Conservation (phyloP, 495 filamentous ascomycete species). For the Neurospora africana region DNA sequence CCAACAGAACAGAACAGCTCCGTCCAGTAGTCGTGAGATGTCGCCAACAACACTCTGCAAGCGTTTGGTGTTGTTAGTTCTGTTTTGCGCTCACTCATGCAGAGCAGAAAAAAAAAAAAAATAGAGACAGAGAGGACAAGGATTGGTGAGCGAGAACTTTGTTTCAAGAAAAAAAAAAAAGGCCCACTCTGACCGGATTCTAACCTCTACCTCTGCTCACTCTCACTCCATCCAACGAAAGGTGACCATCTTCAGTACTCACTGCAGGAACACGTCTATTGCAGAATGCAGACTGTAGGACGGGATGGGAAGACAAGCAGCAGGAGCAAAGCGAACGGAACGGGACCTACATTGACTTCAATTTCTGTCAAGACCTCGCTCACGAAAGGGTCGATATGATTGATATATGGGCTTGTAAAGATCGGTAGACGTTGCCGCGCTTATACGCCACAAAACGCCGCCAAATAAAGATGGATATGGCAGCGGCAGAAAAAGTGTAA, state of each 20-base stretch:
- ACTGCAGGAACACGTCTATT: neutral
- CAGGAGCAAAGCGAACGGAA: neutral
- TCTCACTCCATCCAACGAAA: neutral
- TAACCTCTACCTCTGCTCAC: neutral
- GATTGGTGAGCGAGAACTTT: neutral
- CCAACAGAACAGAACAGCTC: neutral
- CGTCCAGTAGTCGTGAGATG: neutral
- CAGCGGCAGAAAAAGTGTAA: neutral
- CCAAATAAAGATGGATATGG: neutral
- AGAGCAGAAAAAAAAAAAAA: neutral
- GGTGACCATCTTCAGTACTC: neutral
- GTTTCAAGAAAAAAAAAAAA: neutral
- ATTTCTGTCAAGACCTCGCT: neutral
- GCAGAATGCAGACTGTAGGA: neutral
- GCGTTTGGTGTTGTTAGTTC: neutral
- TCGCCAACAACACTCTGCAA: neutral
- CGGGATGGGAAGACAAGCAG: neutral
- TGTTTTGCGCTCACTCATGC: neutral
- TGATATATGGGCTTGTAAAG: neutral
- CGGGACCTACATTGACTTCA: neutral
- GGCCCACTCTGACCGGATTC: neutral
- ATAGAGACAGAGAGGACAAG: neutral
- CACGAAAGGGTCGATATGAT: neutral
- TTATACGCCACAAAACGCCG: neutral
- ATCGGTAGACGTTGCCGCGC: neutral